Conservation (phyloP, 2,329 filamentous ascomycete genomes). For the Penicillium sp. region DNA sequence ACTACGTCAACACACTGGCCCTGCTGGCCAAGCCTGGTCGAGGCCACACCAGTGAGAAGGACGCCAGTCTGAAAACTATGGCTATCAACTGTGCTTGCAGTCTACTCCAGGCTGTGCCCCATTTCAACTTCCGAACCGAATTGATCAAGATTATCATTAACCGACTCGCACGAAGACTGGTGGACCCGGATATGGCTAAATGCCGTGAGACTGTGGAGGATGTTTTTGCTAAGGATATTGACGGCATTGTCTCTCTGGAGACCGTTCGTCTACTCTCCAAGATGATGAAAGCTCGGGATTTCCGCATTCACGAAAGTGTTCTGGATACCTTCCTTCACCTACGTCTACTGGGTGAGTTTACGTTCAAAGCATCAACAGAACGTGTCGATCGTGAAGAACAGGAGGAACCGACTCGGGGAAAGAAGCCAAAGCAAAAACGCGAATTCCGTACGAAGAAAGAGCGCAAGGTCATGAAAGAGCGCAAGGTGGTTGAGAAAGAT, state of each 20-base stretch:
- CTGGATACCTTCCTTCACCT: constrained; percentile 90
- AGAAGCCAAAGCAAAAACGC: constrained; percentile 70
- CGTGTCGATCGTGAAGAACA: constrained; percentile 63
- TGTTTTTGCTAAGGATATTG: constrained; percentile 82
- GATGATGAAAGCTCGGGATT: constrained; percentile 91
- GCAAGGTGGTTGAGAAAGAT: constrained; percentile 85
- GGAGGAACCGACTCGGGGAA: constrained; percentile 46
- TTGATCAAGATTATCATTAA: constrained; percentile 82
- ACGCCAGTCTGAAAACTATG: constrained; percentile 62
- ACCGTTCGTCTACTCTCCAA: constrained; percentile 81
- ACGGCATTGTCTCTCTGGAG: constrained; percentile 84
- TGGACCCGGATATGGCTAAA: constrained; percentile 74
- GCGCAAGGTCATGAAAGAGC: constrained; percentile 80
- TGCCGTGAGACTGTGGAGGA: constrained; percentile 77
- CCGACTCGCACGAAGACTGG: constrained; percentile 71
- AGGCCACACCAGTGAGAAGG: constrained; percentile 25
- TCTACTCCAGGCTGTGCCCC: constrained; percentile 77
- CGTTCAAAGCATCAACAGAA: constrained; percentile 77
- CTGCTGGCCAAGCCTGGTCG: constrained; percentile 62
- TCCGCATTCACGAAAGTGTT: constrained; percentile 77
- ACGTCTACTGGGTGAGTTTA: constrained; percentile 83
- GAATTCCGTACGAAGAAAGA: constrained; percentile 87
- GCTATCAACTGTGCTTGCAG: constrained; percentile 85
- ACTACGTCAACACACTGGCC: constrained; percentile 75
- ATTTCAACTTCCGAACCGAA: constrained; percentile 95